phyloP scores from a whole-genome alignment of 768 basidiomycete species.

The Hebeloma cylindrosporum region DNA sequence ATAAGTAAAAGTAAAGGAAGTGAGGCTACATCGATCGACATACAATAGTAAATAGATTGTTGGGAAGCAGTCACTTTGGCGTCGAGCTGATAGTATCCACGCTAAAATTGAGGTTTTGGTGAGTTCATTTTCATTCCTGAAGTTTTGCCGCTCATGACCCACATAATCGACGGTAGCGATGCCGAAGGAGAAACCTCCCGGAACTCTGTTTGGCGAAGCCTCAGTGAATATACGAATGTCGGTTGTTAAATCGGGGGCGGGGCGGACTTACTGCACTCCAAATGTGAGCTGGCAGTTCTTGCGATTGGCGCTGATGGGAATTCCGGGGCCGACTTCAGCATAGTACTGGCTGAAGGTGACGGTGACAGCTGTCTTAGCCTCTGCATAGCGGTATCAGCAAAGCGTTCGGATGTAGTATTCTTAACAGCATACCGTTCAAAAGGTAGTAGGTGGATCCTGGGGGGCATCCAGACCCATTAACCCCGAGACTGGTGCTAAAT shows the following conservation, averaged over 20 bases:
- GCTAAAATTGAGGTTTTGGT: conserved; percentile 10
- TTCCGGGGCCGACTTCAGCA: conserved; percentile 25
- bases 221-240: neutral
- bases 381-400: conserved; percentile 6
- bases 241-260: neutral
- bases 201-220: conserved; percentile 12
- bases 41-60: conserved; percentile 28
- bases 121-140: neutral
- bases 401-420: neutral
- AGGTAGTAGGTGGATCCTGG: conserved; percentile 21
- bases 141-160: neutral
- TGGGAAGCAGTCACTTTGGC: conserved; percentile 23
- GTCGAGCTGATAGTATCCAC: conserved; percentile 28
- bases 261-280: conserved; percentile 24
- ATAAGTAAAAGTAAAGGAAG: neutral
- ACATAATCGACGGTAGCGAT: conserved; percentile 25
- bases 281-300: conserved; percentile 26
- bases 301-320: conserved; percentile 23
- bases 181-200: conserved; percentile 26
- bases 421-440: conserved; percentile 13
- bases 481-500: conserved; percentile 22
- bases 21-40: neutral
- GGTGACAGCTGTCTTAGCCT: conserved; percentile 22
- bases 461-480: conserved; percentile 24
- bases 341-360: conserved; percentile 25